Percentiles rank a stretch among this genome's conserved stretches.
Evolutionary conservation across 176 grass and related monocot species (phyloP).

Genomic region (Carex littledalei): DNA sequence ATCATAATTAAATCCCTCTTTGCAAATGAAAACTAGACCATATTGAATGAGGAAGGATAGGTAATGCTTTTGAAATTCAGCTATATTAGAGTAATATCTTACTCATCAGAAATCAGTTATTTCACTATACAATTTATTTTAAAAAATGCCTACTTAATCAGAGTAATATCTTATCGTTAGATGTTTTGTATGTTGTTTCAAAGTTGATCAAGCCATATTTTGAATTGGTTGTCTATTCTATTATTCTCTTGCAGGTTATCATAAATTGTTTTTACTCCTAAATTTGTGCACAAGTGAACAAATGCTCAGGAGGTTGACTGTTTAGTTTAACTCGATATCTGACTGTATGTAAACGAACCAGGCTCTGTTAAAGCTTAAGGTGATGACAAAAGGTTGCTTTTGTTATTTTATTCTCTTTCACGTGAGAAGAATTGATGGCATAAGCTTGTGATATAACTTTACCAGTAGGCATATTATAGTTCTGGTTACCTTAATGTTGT

Average conservation of each 20-base stretch:
- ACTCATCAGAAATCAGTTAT: background rate
- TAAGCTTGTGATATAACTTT: background rate
- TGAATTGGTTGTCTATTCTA: conserved; percentile 3
- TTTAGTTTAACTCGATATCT: conserved; percentile 16
- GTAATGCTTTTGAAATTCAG: background rate
- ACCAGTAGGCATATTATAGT: background rate
- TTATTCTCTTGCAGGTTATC: conserved; percentile 16
- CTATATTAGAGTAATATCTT: background rate
- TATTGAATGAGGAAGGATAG: background rate
- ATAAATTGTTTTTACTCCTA: conserved; percentile 8
- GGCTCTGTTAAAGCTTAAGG: conserved; percentile 14
- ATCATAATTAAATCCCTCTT: background rate
- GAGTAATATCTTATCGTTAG: background rate
- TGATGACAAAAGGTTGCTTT: background rate
- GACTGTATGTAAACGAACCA: background rate
- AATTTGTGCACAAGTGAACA: conserved; percentile 1
- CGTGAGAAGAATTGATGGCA: background rate
- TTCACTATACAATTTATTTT: background rate
- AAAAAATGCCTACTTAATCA: background rate
- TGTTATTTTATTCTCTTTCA: background rate
- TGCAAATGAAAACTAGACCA: background rate
- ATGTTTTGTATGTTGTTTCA: background rate
- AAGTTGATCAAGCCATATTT: background rate
- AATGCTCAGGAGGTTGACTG: conserved; percentile 14
- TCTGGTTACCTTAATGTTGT: background rate